Evolutionary conservation across 352 stramenopile genomes (phyloP), one percentile per base, ranked within the genome.

Genomic region (Pythium brachiatum): DNA sequence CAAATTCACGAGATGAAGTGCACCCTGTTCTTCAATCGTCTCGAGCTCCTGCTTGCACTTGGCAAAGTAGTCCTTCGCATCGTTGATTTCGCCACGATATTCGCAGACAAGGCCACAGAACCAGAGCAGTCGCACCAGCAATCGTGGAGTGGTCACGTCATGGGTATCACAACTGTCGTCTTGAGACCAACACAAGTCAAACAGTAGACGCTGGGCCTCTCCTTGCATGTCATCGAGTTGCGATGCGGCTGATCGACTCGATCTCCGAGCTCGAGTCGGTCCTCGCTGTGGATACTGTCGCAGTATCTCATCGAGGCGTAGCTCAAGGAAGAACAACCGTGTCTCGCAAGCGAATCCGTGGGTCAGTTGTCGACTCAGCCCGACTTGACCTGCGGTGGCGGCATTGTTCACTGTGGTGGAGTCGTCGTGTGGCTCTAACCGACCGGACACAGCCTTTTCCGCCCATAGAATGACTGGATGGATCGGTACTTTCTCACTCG

Each of bases 251-350:
- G 52, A 56, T 13, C 60, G 52, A 34, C 18, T 41, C 6, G 20
- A 25, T 44, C 44, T 56, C 18, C 60, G 51, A 15, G 60, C 50
- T 58, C 38, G 50, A 13, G 34, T 1, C 23, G 57, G 53, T 4
- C 46, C 43, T 68, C 51, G 23, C 26, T 62, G 43, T 23, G 8
- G 47, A 3, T 55, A 54, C 11, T 84, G 66, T 9, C 75, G 62
- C 0, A 81, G 48, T 26, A 88, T 47, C 32, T 63, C 53, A 61
- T 89, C 80, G 16, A 89, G 74, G 18, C 70, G 80, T 5, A 89
- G 60, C 68, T 91, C 82, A 21, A 91, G 65, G 15, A 89, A 29
- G 38, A 91, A 86, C 26, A 89, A 56, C 11, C 72, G 75, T 8
- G 82, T 65, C 5, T 61, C 32, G 23, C 78, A 55, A 7, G 67